Conservation (phyloP, 192 early-diverging fungal species). For the Backusella liffmaniae region DNA sequence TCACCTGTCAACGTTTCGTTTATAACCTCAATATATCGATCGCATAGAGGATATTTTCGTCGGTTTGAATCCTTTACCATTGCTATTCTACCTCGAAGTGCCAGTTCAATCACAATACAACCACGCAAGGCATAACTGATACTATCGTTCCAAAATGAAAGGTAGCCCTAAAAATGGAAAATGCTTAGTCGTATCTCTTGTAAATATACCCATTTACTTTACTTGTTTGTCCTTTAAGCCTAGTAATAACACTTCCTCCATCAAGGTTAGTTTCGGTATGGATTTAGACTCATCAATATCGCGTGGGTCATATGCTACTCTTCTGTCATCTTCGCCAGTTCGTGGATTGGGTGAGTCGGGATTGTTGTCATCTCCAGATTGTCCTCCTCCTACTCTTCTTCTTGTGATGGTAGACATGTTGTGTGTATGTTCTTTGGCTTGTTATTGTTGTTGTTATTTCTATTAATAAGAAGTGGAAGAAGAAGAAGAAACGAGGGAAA, state of each 20-base stretch:
- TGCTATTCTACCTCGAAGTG: slow-evolving; percentile 84
- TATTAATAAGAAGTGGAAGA: not conserved
- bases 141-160: slow-evolving; percentile 99
- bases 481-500: too few species aligned
- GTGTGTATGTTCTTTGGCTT: not conserved
- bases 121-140: slow-evolving; percentile 95
- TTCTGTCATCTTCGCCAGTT: slow-evolving; percentile 8
- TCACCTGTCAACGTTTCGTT: slow-evolving; percentile 84
- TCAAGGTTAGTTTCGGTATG: slow-evolving; percentile 72
- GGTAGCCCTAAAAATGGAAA: slow-evolving; percentile 59
- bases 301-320: slow-evolving; percentile 51
- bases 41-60: slow-evolving; percentile 65
- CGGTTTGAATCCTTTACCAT: slow-evolving; percentile 81
- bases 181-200: not conserved
- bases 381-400: slow-evolving; percentile 21
- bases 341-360: not conserved
- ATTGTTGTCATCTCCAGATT: slow-evolving; percentile 8
- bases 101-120: slow-evolving; percentile 92
- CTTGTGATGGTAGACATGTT: slow-evolving; percentile 19
- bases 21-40: slow-evolving; percentile 82
- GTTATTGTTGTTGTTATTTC: not conserved
- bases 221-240: slow-evolving; percentile 92
- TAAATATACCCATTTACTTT: not conserved
- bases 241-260: slow-evolving; percentile 93
- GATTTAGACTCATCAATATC: slow-evolving; percentile 44